Conservation (phyloP, 805 yeast genomes). For the Sugiyamaella floridensis region DNA sequence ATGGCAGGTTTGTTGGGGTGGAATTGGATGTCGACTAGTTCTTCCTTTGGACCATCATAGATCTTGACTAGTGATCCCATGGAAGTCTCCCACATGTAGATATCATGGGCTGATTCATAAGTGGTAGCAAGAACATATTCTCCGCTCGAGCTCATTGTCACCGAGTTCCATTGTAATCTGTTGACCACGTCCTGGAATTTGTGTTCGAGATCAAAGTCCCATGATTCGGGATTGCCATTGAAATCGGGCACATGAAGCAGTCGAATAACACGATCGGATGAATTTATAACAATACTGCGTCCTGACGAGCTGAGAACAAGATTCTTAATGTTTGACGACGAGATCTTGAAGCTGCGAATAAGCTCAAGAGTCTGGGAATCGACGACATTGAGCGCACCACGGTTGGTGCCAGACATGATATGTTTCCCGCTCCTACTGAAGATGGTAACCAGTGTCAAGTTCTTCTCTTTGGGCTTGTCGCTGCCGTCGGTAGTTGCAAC, state of each 20-base stretch:
- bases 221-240: conserved; percentile 31
- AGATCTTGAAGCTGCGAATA: conserved; percentile 47
- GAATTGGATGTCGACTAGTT: conserved; percentile 82
- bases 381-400: conserved; percentile 63
- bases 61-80: conserved; percentile 85
- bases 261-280: conserved; percentile 30
- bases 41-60: conserved; percentile 85
- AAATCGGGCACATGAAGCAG: conserved; percentile 25
- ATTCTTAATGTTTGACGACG: conserved; percentile 66
- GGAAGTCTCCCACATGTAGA: conserved; percentile 87
- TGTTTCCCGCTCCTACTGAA: conserved; percentile 49
- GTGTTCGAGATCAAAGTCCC: conserved; percentile 63
- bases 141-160: conserved; percentile 62
- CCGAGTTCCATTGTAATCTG: conserved; percentile 79
- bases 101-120: conserved; percentile 79
- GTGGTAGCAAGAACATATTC: conserved; percentile 89
- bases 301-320: conserved; percentile 67
- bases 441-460: conserved; percentile 44
- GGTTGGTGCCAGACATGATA: conserved; percentile 69
- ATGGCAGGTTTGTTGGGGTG: conserved; percentile 66
- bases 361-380: conserved; percentile 25
- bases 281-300: conserved; percentile 25
- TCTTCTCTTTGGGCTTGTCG: conserved; percentile 22
- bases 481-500: conserved; percentile 17
- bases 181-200: conserved; percentile 88